Conservation (phyloP, 495 filamentous ascomycete genomes). For the Jackrogersella multiformis region DNA sequence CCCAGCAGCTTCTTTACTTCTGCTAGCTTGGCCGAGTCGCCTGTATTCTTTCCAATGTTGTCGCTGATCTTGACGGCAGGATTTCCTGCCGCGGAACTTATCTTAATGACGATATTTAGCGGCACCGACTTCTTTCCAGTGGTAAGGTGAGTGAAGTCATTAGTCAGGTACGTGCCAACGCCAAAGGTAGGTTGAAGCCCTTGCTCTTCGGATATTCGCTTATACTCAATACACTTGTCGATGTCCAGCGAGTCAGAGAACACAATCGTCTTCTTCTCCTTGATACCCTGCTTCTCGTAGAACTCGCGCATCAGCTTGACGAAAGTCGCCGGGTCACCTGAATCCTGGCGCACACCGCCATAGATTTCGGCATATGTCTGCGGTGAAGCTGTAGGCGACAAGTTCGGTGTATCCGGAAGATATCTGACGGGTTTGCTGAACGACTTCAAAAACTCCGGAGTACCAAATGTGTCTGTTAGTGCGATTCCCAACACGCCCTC, state of each 20-base stretch:
- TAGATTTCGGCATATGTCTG: conserved; percentile 85
- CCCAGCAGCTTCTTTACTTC: conserved; percentile 85
- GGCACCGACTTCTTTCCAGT: conserved; percentile 86
- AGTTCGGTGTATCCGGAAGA: conserved; percentile 36
- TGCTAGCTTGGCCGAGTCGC: conserved; percentile 78
- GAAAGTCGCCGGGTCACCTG: conserved; percentile 85
- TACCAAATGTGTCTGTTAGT: conserved; percentile 97
- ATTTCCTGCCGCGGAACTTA: conserved; percentile 82
- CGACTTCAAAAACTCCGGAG: conserved; percentile 83
- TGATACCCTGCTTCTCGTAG: conserved; percentile 79
- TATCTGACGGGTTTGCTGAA: conserved; percentile 71
- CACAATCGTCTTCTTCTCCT: conserved; percentile 88
- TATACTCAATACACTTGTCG: conserved; percentile 90
- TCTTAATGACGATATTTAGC: conserved; percentile 97
- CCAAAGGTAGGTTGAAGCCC: conserved; percentile 89
- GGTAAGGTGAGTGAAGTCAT: conserved; percentile 78
- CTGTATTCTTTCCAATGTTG: conserved; percentile 95
- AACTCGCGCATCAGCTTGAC: conserved; percentile 86
- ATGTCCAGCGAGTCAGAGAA: conserved; percentile 96
- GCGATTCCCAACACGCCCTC: conserved; percentile 91
- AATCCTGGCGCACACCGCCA: conserved; percentile 91
- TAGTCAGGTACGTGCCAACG: conserved; percentile 94
- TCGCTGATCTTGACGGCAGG: conserved; percentile 96
- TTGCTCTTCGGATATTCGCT: conserved; percentile 76
- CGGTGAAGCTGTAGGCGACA: conserved; percentile 24